Conservation (phyloP, 495 filamentous ascomycete species). For the Parathielavia appendiculata region DNA sequence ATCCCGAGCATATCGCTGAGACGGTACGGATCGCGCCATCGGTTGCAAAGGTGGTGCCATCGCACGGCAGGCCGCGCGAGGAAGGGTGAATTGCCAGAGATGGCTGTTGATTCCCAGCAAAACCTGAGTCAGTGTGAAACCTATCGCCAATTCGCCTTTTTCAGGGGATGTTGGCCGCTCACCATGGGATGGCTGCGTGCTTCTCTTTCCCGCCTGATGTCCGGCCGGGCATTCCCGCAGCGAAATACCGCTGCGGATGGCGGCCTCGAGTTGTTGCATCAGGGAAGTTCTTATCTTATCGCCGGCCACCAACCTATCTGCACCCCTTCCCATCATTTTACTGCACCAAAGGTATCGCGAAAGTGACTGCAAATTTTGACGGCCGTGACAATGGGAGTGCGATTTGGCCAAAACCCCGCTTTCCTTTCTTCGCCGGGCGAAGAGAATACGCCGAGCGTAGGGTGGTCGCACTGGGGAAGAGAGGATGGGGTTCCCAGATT, state of each 20-base stretch:
- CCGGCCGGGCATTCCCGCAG: background rate
- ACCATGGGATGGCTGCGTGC: background rate
- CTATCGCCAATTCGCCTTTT: background rate
- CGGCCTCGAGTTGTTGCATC: background rate
- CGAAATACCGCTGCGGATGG: background rate
- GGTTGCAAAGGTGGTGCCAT: slow-evolving; percentile 33
- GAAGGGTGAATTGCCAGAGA: background rate
- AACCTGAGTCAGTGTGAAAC: background rate
- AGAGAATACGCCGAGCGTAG: too few relatives aligned
- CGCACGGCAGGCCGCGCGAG: background rate
- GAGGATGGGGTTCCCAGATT: too few relatives aligned
- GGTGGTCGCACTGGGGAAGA: too few relatives aligned
- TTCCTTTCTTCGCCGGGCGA: too few relatives aligned
- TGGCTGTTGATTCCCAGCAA: background rate
- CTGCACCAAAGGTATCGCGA: too few relatives aligned
- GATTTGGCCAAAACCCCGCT: too few relatives aligned
- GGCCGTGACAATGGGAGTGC: too few relatives aligned
- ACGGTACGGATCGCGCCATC: slow-evolving; percentile 33
- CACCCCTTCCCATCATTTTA: too few relatives aligned
- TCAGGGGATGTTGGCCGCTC: background rate
- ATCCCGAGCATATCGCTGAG: slow-evolving; percentile 14
- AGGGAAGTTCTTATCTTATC: background rate
- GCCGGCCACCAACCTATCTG: too few relatives aligned
- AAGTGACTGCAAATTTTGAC: too few relatives aligned
- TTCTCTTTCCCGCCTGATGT: background rate